A percentile compares a stretch with the other conserved stretches of the same genome.
These are phyloP conservation scores for Mucor velutinosus DNA, from an alignment of 371 early-diverging fungal species.

Conservation along the genomic window DNA sequence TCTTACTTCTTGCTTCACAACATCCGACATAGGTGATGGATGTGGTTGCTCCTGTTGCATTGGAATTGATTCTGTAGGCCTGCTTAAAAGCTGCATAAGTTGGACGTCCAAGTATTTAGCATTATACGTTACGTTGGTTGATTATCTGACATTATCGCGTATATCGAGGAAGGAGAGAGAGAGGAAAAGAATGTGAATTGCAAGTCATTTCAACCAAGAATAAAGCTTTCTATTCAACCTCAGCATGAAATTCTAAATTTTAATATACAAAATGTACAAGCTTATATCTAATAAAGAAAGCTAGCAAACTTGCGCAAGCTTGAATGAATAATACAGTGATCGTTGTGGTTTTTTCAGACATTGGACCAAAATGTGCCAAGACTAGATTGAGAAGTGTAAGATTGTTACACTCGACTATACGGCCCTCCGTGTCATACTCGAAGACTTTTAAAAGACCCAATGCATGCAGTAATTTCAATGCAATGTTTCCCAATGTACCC, in stretches of 20 bases:
- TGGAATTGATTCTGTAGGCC: not conserved
- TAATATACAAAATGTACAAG: slow-evolving; percentile 78
- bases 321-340: slow-evolving; percentile 66
- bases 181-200: not conserved
- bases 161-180: not conserved
- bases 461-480: slow-evolving; percentile 38
- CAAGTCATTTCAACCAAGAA: not conserved
- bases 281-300: slow-evolving; percentile 77
- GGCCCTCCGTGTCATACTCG: slow-evolving; percentile 65
- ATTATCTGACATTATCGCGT: slow-evolving; percentile 14
- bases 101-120: not conserved
- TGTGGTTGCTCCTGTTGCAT: not conserved
- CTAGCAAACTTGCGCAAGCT: slow-evolving; percentile 61
- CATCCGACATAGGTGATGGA: not conserved
- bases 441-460: slow-evolving; percentile 51
- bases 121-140: slow-evolving; percentile 2
- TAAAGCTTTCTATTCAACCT: slow-evolving; percentile 4
- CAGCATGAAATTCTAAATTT: not conserved
- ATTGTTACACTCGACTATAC: slow-evolving; percentile 72
- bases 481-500: slow-evolving; percentile 34
- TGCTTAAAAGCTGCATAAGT: not conserved
- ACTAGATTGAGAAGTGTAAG: slow-evolving; percentile 92
- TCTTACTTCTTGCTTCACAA: slow-evolving; percentile 14
- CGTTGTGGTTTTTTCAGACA: slow-evolving; percentile 72
- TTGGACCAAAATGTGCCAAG: slow-evolving; percentile 74